Evolutionary conservation across 371 early-diverging fungal genomes (phyloP).

Genomic region (Zychaea mexicana): DNA sequence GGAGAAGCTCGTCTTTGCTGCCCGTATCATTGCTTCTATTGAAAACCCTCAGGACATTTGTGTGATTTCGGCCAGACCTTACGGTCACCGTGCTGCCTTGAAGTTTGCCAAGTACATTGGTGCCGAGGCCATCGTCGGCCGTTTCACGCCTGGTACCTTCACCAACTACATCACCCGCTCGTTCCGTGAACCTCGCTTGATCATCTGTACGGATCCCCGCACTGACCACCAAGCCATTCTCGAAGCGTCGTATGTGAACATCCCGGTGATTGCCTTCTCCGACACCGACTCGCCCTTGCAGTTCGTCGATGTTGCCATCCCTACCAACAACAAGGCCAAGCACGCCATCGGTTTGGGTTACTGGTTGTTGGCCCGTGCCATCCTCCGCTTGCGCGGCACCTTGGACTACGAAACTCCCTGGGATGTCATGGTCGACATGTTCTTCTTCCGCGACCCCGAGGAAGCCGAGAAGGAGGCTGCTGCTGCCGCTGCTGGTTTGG

Average conservation of each 20-base stretch:
- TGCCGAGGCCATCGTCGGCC: constrained; percentile 97
- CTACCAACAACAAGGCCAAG: constrained; percentile 99
- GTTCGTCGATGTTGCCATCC: constrained; percentile 99
- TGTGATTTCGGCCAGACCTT: constrained; percentile 95
- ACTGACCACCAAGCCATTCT: constrained; percentile 98
- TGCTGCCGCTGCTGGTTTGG: constrained; percentile 22
- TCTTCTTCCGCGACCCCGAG: constrained; percentile 96
- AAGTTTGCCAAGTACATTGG: constrained; percentile 98
- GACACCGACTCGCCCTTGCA: constrained; percentile 96
- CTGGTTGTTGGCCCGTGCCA: constrained; percentile 98
- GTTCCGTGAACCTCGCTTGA: constrained; percentile 98
- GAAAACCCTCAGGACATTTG: constrained; percentile 96
- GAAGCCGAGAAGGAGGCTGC: constrained; percentile 78
- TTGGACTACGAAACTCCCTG: constrained; percentile 83
- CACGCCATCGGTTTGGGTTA: constrained; percentile 97
- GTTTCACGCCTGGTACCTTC: constrained; percentile 99
- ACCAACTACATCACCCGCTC: constrained; percentile 99
- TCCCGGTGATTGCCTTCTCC: constrained; percentile 98
- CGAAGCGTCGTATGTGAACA: constrained; percentile 99
- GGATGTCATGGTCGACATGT: constrained; percentile 98
- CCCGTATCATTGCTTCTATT: constrained; percentile 96
- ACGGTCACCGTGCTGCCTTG: constrained; percentile 98
- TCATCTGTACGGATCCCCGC: constrained; percentile 98
- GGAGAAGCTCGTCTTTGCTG: constrained; percentile 99
- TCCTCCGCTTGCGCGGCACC: constrained; percentile 96